Evolutionary conservation across 768 basidiomycete genomes (phyloP).

Genomic region (Baorangia bicolor): DNA sequence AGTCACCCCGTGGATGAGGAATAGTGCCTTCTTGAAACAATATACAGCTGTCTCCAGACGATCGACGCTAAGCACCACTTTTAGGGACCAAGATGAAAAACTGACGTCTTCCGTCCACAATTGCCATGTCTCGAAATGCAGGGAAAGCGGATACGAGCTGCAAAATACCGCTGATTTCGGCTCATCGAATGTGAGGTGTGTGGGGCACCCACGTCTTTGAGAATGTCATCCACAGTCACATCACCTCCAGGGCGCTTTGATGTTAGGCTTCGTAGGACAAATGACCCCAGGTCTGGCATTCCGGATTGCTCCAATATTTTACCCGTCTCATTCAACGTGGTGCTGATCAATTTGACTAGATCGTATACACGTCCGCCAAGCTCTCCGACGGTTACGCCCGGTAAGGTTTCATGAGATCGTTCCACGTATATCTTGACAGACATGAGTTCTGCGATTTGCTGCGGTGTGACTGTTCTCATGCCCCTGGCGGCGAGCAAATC

Average conservation of each 20-base stretch:
- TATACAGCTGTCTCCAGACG: conserved; percentile 58
- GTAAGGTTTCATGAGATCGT: conserved; percentile 62
- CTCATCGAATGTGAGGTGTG: background rate
- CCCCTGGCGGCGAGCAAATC: conserved; percentile 68
- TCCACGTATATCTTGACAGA: conserved; percentile 69
- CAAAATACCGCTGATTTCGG: conserved; percentile 5
- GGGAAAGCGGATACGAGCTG: conserved; percentile 78
- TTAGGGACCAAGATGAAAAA: conserved; percentile 9
- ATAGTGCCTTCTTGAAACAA: conserved; percentile 88
- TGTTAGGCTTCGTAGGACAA: conserved; percentile 68
- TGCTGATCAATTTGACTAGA: conserved; percentile 64
- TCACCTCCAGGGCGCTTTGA: conserved; percentile 34
- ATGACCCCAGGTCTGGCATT: conserved; percentile 69
- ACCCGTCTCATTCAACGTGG: conserved; percentile 72
- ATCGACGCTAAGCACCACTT: background rate
- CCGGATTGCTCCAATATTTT: conserved; percentile 55
- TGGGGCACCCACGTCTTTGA: conserved; percentile 56
- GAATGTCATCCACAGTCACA: conserved; percentile 52
- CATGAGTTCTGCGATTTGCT: conserved; percentile 72
- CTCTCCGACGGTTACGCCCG: conserved; percentile 71
- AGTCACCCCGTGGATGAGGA: conserved; percentile 68
- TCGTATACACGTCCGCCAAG: conserved; percentile 73
- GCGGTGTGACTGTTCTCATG: conserved; percentile 50
- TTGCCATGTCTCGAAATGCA: conserved; percentile 75
- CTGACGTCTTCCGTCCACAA: conserved; percentile 62